Evolutionary conservation across 805 yeast species (phyloP).

Genomic region (Sugiyamaella americana): DNA sequence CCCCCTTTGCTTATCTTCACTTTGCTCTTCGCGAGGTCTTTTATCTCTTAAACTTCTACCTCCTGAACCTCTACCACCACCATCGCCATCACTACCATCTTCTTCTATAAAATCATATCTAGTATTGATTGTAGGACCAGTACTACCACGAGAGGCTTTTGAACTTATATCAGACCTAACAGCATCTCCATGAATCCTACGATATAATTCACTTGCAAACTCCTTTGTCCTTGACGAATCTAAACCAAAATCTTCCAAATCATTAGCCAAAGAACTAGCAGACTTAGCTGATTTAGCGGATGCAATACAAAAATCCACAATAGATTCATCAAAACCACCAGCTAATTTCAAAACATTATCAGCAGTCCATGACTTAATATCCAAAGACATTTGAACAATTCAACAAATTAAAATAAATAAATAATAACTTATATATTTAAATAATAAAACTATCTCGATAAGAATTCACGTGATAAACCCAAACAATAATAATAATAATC

Average conservation of each 20-base stretch:
- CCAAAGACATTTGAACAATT: no score
- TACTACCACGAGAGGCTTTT: neutral
- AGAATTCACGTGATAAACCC: no score
- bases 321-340: constrained; percentile 24
- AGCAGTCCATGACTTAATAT: constrained; percentile 19
- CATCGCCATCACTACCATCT: neutral
- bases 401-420: no score
- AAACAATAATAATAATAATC: no score
- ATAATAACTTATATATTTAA: no score
- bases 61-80: neutral
- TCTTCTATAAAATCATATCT: constrained; percentile 15
- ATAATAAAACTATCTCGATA: no score
- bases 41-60: neutral
- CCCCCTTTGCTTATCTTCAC: neutral
- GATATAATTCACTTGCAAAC: constrained; percentile 21
- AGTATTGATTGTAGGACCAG: constrained; percentile 1
- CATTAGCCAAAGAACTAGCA: constrained; percentile 9
- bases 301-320: constrained; percentile 27
- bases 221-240: constrained; percentile 11
- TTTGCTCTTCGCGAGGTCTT: neutral
- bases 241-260: constrained; percentile 23
- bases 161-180: neutral
- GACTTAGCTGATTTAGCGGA: constrained; percentile 24
- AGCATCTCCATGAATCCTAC: constrained; percentile 8
- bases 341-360: constrained; percentile 19